Base-by-base conservation (phyloP, 2,329 filamentous ascomycete species). In the Cercospora sp. region DNA sequence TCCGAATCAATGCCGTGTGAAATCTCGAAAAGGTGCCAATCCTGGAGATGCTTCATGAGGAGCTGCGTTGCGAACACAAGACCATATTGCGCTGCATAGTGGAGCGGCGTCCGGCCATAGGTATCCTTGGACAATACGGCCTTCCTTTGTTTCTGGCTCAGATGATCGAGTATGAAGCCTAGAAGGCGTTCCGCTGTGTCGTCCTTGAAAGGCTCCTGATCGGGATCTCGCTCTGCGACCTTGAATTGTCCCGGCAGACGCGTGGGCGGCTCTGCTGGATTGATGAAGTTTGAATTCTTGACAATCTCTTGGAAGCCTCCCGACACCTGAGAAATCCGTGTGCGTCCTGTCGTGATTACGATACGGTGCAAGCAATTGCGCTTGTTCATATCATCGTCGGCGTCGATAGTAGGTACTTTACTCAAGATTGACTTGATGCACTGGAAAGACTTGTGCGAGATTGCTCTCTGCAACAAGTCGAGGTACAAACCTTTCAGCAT, bases 51-150 rank as follows among this genome's bases (percentile, higher is more conserved):
- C 71, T 90, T 89, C 82, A 97, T 94, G 72, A 98, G 87, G 26
- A 94, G 85, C 77, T 97, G 87, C 76, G 93, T 97, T 9, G 97
- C 90, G n/a, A 93, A 88, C 3, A 95, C 91, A 74, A 97, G 93
- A 2, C 95, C 95, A 77, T 96, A 97, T 78, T 98, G 93, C 0
- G 95, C 94, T 2, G 93, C 93, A 77, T 97, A 97, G 78, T 98
- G 94, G 10, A 98, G 84, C 1, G 94, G 93, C 13, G 94, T 86
- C 4, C 94, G 90, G 2, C 93, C 94, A 69, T 94, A 91, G 0
- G 89, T 85, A 80, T 98, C 94, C 68, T 86, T 88, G 12, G 87
- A 86, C 61, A 86, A 83, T 10, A 98, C 82, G 0, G 90, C 90
- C 12, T 78, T 72, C 10, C 90, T 87, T 73, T 98, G 94, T 9